A percentile compares a stretch with the other conserved stretches of the same genome.
Evolutionary conservation across 108 stramenopile genomes (phyloP).

Genomic region (Cyclostephanos invisitatus): DNA sequence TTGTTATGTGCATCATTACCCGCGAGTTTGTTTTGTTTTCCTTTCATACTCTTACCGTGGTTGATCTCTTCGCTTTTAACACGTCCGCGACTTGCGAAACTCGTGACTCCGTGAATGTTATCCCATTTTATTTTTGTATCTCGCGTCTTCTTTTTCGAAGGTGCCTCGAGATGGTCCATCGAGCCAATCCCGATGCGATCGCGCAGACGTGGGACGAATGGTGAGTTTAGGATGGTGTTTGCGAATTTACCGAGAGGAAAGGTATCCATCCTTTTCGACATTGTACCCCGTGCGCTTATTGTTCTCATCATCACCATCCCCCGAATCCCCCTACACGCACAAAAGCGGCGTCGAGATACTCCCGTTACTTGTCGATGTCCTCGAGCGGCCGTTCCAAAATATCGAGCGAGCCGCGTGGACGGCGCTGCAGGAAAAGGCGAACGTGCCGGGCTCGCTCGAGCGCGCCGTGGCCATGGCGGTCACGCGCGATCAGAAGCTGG

Average conservation of each 20-base stretch:
- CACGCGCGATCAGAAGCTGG: conserved; percentile 50
- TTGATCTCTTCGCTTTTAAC: not conserved
- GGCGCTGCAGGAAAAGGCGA: conserved; percentile 37
- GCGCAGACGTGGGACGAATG: conserved; percentile 56
- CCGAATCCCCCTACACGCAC: not conserved
- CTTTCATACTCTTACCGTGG: not conserved
- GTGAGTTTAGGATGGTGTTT: not conserved
- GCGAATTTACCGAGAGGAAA: too few species aligned
- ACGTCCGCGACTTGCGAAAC: too few species aligned
- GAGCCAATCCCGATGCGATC: conserved; percentile 56
- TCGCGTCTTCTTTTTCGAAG: not conserved
- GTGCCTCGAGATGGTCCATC: conserved; percentile 62
- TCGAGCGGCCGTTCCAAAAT: conserved; percentile 53
- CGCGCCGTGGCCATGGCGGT: conserved; percentile 46
- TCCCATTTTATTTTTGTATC: not conserved
- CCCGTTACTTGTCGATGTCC: conserved; percentile 46
- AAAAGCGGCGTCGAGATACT: conserved; percentile 45
- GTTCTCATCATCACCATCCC: not conserved
- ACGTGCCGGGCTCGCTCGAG: conserved; percentile 43
- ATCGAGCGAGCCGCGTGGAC: conserved; percentile 40
- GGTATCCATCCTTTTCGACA: not conserved
- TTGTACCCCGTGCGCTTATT: not conserved
- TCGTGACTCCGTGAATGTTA: not conserved
- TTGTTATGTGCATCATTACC: not conserved
- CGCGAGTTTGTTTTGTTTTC: not conserved